Conservation (phyloP, 2,329 filamentous ascomycete species). For the Aotearoamyces nothofagi region DNA sequence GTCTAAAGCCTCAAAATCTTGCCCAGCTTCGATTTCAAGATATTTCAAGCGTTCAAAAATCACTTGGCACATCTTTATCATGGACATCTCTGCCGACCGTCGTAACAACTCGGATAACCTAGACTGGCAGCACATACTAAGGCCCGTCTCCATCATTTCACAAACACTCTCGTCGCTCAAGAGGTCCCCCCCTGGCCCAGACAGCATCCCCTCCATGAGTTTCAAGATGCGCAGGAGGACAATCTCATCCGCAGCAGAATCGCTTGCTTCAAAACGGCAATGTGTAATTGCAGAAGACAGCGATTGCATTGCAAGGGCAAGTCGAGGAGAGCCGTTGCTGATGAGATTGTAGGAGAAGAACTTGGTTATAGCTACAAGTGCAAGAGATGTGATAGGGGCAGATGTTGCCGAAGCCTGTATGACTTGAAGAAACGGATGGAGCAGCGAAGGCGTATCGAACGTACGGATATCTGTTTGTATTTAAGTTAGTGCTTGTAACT, state of each 20-base stretch:
- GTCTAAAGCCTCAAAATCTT: constrained; percentile 50
- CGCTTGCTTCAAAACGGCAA: constrained; percentile 93
- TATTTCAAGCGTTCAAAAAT: constrained; percentile 91
- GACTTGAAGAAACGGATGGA: constrained; percentile 91
- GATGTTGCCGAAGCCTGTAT: constrained; percentile 94
- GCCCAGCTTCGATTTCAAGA: constrained; percentile 60
- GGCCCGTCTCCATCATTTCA: constrained; percentile 96
- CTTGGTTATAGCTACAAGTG: constrained; percentile 85
- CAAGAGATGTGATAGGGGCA: constrained; percentile 88
- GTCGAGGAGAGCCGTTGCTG: constrained; percentile 66
- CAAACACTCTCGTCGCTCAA: constrained; percentile 97
- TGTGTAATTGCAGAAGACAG: constrained; percentile 92
- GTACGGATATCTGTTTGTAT: constrained; percentile 53
- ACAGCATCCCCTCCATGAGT: constrained; percentile 97
- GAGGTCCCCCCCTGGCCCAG: constrained; percentile 78
- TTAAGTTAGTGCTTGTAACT: constrained; percentile 14
- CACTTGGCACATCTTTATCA: constrained; percentile 98
- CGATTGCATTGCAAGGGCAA: constrained; percentile 84
- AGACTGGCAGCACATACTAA: constrained; percentile 93
- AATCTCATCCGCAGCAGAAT: constrained; percentile 87
- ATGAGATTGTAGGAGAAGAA: constrained; percentile 94
- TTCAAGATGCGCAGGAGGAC: constrained; percentile 89
- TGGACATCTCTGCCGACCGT: constrained; percentile 84
- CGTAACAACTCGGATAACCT: constrained; percentile 82
- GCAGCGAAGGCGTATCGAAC: constrained; percentile 78